phyloP scores from a whole-genome alignment of 768 basidiomycete genomes.

The Naganishia friedmannii region DNA sequence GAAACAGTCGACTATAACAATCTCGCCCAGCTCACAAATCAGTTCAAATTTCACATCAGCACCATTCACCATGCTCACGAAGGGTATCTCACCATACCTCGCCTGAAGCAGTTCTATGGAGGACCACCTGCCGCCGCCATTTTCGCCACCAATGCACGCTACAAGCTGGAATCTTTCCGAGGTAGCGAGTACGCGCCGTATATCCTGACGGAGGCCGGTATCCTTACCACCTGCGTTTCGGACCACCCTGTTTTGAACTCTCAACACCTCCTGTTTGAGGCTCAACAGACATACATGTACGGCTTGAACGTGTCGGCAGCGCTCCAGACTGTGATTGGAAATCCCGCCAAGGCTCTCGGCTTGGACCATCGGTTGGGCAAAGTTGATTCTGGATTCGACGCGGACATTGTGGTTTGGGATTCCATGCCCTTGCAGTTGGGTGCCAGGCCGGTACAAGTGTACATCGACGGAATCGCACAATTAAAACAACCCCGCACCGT shows the following conservation, averaged over 20 bases:
- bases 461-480: constrained; percentile 80
- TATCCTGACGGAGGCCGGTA: constrained; percentile 65
- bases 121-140: constrained; percentile 69
- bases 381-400: constrained; percentile 69
- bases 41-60: constrained; percentile 67
- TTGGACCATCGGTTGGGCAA: constrained; percentile 73
- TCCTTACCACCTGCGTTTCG: constrained; percentile 69
- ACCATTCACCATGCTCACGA: constrained; percentile 79
- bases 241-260: constrained; percentile 52
- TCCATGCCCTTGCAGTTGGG: constrained; percentile 71
- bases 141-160: constrained; percentile 68
- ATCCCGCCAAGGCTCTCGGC: constrained; percentile 68
- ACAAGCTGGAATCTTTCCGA: constrained; percentile 77
- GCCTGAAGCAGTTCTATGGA: constrained; percentile 72
- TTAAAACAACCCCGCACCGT: constrained; percentile 51
- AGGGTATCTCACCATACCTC: constrained; percentile 73
- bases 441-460: constrained; percentile 75
- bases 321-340: constrained; percentile 67
- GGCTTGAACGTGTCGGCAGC: constrained; percentile 67
- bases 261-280: constrained; percentile 71
- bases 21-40: constrained; percentile 66
- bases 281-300: constrained; percentile 65
- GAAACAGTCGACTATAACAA: constrained; percentile 63
- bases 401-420: constrained; percentile 66
- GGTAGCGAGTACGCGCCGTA: constrained; percentile 76